These are phyloP conservation scores for Biscutella auriculata DNA, from an alignment of 441 rosid genomes.

Conservation along the genomic window DNA sequence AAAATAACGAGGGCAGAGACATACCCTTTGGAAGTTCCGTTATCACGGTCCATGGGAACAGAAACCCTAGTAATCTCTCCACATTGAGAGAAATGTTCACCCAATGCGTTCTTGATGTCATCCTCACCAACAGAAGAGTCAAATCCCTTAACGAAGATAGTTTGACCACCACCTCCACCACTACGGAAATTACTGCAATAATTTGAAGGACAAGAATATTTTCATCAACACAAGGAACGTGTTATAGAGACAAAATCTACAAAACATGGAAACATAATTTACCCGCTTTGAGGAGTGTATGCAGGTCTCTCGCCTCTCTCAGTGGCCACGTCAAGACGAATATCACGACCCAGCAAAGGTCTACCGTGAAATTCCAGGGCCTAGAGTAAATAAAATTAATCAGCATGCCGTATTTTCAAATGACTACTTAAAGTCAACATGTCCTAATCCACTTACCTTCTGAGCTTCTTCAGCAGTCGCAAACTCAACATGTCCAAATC, in stretches of 20 bases:
- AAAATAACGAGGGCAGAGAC: neutral
- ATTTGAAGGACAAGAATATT: neutral
- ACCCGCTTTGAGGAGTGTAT: conserved; percentile 61
- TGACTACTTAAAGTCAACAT: no score
- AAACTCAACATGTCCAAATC: conserved; percentile 81
- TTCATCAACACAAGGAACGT: neutral
- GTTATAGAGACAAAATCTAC: neutral
- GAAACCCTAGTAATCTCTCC: conserved; percentile 54
- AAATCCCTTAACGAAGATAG: conserved; percentile 51
- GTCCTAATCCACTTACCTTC: conserved; percentile 26
- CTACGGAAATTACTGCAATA: conserved; percentile 2
- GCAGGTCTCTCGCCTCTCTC: conserved; percentile 50
- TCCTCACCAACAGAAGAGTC: conserved; percentile 35
- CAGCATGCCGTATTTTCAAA: neutral
- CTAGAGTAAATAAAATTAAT: conserved; percentile 17
- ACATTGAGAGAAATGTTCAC: conserved; percentile 50
- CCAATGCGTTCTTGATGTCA: conserved; percentile 37
- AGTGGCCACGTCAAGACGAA: conserved; percentile 58
- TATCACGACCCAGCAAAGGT: conserved; percentile 30
- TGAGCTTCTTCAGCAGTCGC: conserved; percentile 51
- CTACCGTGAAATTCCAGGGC: conserved; percentile 50
- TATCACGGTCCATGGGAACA: conserved; percentile 52
- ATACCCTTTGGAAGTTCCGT: conserved; percentile 60
- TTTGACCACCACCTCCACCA: conserved; percentile 23
- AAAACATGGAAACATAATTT: neutral